These are phyloP conservation scores for Mariannaea elegans DNA, from an alignment of 2,329 filamentous ascomycete species.

Conservation along the genomic window DNA sequence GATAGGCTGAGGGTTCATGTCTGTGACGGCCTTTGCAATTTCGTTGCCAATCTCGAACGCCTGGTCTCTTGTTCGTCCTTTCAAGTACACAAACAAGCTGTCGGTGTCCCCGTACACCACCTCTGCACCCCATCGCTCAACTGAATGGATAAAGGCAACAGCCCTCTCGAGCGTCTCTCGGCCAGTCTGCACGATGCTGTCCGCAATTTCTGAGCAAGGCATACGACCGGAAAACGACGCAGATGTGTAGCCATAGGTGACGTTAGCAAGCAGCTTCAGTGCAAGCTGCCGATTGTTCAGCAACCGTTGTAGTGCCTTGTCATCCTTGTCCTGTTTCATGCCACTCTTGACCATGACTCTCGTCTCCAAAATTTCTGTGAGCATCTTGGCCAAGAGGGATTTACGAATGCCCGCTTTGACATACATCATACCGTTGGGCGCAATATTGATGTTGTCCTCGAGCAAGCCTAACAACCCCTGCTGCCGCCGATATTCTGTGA, in stretches of 20 bases:
- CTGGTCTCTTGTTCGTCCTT: slow-evolving; percentile 84
- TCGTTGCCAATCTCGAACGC: slow-evolving; percentile 94
- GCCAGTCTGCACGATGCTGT: slow-evolving; percentile 96
- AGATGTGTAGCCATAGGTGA: slow-evolving; percentile 97
- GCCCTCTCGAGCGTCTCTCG: slow-evolving; percentile 94
- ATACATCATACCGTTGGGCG: slow-evolving; percentile 98
- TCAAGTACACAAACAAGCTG: slow-evolving; percentile 89
- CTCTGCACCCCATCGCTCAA: slow-evolving; percentile 88
- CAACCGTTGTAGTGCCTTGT: slow-evolving; percentile 84
- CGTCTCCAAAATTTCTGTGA: slow-evolving; percentile 94
- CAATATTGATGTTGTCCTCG: slow-evolving; percentile 87
- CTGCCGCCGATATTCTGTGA: slow-evolving; percentile 84
- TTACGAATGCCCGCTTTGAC: slow-evolving; percentile 85
- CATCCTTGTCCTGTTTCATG: slow-evolving; percentile 93
- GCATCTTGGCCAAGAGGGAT: slow-evolving; percentile 93
- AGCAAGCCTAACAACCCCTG: slow-evolving; percentile 79
- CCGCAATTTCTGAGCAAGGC: slow-evolving; percentile 97
- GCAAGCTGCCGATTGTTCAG: slow-evolving; percentile 94
- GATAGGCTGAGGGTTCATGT: slow-evolving; percentile 88
- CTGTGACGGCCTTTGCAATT: slow-evolving; percentile 86
- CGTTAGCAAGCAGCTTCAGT: slow-evolving; percentile 96
- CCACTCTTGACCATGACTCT: slow-evolving; percentile 97
- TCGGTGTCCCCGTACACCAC: slow-evolving; percentile 99
- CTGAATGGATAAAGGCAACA: slow-evolving; percentile 90
- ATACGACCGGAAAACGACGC: slow-evolving; percentile 96